phyloP scores from a whole-genome alignment of 192 early-diverging fungal genomes.

The Anaeromyces robustus region DNA sequence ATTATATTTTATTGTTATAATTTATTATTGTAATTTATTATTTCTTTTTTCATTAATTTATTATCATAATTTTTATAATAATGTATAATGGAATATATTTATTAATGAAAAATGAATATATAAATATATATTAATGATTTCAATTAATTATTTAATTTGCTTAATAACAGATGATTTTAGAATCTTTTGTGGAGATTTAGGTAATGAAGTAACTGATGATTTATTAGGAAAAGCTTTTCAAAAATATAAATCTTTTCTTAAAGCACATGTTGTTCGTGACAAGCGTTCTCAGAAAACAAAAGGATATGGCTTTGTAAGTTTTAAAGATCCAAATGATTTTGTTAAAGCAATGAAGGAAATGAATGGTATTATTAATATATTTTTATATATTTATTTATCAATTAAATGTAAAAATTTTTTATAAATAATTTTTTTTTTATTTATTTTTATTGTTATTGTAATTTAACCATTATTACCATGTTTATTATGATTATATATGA shows the following conservation, averaged over 20 bases:
- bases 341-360: constrained; percentile 86
- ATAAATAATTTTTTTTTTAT: background rate
- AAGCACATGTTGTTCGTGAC: constrained; percentile 69
- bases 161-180: constrained; percentile 84
- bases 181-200: constrained; percentile 84
- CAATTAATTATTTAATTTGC: too few species aligned
- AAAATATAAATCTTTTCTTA: constrained; percentile 72
- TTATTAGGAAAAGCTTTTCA: constrained; percentile 59
- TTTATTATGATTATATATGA: too few species aligned
- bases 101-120: too few species aligned
- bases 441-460: background rate
- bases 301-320: constrained; percentile 90
- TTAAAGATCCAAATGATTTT: constrained; percentile 81
- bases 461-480: background rate
- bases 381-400: background rate
- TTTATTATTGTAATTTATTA: too few species aligned
- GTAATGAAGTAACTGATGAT: constrained; percentile 83
- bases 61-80: background rate
- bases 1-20: too few species aligned
- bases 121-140: too few species aligned
- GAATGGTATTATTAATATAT: constrained; percentile 41
- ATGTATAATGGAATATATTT: too few species aligned
- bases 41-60: background rate
- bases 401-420: too few species aligned
- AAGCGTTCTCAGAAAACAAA: constrained; percentile 70